Base-by-base conservation (phyloP, 2,329 filamentous ascomycete species). In the Pseudogymnoascus sp. region DNA sequence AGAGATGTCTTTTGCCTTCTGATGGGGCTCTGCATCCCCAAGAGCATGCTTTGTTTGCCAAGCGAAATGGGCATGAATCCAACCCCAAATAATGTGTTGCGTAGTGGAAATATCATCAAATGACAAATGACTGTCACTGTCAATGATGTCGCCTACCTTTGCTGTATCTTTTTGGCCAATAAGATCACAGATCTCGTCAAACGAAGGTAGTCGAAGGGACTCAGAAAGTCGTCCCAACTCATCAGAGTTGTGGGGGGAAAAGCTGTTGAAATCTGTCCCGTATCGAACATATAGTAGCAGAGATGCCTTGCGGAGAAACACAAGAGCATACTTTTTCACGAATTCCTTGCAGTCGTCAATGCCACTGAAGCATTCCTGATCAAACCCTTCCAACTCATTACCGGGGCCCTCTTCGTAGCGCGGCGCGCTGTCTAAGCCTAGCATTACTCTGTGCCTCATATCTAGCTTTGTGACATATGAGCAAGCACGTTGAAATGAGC, bases 201-300 rank as follows among this genome's bases (percentile, higher is more conserved):
- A 84, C 0, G 83, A 81, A 2, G 91, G 92, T 8, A 99, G 73
- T 28, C 84, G 82, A 19, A 99, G 79, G 1, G 84, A 79, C 65
- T 88, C 84, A 0, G 87, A 88, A 2, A 99, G 81, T 5, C 95
- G 88, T 57, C 90, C 84, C 8, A 96, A 80, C 73, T 99, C 94
- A 57, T 90, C 81, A 62, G 84, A 78, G 45, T 80, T 78, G 3
- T 79, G 76, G 58, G 85, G 80, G 30, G 85, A 76, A 61, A 88
- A 81, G 68, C 80, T 85, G 41, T 88, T 88, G 68, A 97, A 92
- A 65, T 96, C 89, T 57, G 97, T 84, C 15, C 92, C 92, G 69
- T 89, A 91, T 66, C 90, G 88, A 62, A 95, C 86, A 71, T 97
- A 86, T 64, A 97, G 82, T 35, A 97, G 82, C 55, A 99, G 82